These are phyloP conservation scores for Mediolabrus comicus DNA, from an alignment of 108 stramenopile species.

Conservation along the genomic window DNA sequence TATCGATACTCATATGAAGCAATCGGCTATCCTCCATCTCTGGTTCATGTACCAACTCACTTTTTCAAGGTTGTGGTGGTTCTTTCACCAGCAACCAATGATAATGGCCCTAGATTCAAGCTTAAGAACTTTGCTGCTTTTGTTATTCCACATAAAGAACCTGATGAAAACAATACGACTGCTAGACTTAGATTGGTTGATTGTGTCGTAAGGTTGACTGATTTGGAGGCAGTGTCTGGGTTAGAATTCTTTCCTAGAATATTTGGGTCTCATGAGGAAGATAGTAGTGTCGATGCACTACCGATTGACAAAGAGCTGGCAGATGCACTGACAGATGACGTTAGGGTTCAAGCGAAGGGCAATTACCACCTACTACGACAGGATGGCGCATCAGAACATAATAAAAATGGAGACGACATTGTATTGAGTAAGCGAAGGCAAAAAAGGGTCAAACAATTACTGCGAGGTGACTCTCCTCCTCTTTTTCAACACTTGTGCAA, in stretches of 20 bases:
- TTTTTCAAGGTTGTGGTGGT: slow-evolving; percentile 79
- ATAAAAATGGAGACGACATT: neutral
- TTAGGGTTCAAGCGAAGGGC: slow-evolving; percentile 2
- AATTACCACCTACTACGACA: neutral
- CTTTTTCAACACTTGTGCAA: slow-evolving; percentile 42
- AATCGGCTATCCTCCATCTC: slow-evolving; percentile 67
- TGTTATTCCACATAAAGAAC: slow-evolving; percentile 71
- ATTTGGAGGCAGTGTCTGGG: slow-evolving; percentile 78
- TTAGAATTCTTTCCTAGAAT: slow-evolving; percentile 69
- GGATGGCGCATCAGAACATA: neutral
- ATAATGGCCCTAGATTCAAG: neutral
- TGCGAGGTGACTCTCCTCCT: slow-evolving; percentile 28
- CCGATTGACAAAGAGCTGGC: slow-evolving; percentile 32
- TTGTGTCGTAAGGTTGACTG: slow-evolving; percentile 77
- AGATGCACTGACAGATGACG: slow-evolving; percentile 45
- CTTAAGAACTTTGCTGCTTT: slow-evolving; percentile 67
- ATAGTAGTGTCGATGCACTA: slow-evolving; percentile 7
- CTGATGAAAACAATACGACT: slow-evolving; percentile 3
- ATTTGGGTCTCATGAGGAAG: slow-evolving; percentile 22
- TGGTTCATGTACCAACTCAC: slow-evolving; percentile 82
- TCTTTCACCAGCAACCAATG: slow-evolving; percentile 15
- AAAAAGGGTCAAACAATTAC: slow-evolving; percentile 19
- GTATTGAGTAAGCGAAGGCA: slow-evolving; percentile 23
- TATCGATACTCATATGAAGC: slow-evolving; percentile 64
- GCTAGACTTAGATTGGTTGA: slow-evolving; percentile 42